A percentile compares a stretch with the other conserved stretches of the same genome.
phyloP scores from a whole-genome alignment of 306 rosid genomes.

The Cicer cuneatum region DNA sequence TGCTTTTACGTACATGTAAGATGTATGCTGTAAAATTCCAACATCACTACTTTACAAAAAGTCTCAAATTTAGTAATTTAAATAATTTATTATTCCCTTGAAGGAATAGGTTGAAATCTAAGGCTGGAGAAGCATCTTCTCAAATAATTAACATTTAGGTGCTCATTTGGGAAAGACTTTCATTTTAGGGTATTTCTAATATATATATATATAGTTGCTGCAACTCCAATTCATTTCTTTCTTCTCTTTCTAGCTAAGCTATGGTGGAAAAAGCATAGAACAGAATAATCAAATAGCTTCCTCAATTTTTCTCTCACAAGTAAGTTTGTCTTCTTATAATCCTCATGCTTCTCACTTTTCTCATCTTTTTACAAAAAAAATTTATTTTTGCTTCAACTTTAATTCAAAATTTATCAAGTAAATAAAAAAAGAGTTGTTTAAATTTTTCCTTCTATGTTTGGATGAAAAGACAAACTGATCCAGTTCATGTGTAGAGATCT shows the following conservation, averaged over 20 bases:
- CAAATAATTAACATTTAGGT: conserved; percentile 34
- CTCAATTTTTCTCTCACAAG: conserved; percentile 46
- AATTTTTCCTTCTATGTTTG: not conserved
- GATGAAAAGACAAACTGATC: not conserved
- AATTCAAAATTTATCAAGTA: conserved; percentile 2
- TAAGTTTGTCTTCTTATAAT: conserved; percentile 39
- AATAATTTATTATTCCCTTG: conserved; percentile 1
- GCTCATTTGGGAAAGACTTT: conserved; percentile 43
- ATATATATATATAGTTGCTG: not conserved
- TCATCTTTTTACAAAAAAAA: conserved; percentile 21
- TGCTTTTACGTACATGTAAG: not conserved
- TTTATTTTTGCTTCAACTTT: conserved; percentile 27
- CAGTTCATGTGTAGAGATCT: conserved; percentile 24
- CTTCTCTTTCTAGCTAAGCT: conserved; percentile 45
- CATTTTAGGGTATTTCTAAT: conserved; percentile 42
- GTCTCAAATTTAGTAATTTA: not conserved
- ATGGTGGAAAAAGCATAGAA: conserved; percentile 42
- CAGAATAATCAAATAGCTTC: conserved; percentile 40
- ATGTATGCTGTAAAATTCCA: not conserved
- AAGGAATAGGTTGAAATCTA: conserved; percentile 34
- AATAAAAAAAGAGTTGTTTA: too few species aligned
- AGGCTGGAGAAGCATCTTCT: conserved; percentile 39
- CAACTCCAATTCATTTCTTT: conserved; percentile 2
- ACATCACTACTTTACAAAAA: conserved; percentile 15
- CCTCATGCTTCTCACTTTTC: conserved; percentile 32